Base-by-base conservation (phyloP, 208 protist genomes). In the Acanthamoeba castellanii region DNA sequence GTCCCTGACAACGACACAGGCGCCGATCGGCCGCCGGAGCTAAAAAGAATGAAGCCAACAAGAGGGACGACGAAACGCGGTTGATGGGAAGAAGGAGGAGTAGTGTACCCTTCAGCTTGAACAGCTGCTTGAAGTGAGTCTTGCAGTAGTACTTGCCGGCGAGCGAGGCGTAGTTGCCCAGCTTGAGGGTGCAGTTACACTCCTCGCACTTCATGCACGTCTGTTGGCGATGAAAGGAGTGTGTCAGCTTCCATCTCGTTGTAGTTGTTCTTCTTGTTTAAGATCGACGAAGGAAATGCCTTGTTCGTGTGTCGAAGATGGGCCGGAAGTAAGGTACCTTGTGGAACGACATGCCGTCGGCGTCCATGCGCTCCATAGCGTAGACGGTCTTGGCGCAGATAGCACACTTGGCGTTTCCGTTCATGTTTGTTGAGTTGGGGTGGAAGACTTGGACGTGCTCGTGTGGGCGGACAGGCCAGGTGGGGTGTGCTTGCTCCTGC, bases 121-220 rank as follows among this genome's bases (percentile, higher is more conserved):
- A 89, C 50, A 89, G 55, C 82, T 89, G 82, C 55, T 89, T 89
- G 82, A 66, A 89, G 82, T 89, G 82, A 1, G 82, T 59, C 55
- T 89, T 89, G 50, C 82, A 89, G 20, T 89, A 89, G 82, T 89
- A 89, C 55, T 94, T 84, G 70, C 96, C 95, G n/a, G 90, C 84
- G 74, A 97, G 84, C 34, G 95, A 96, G 25, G 96, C 96, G 68
- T 97, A 97, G 88, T 85, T 97, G 47, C 96, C 96, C 32, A 95
- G 76, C 27, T 50, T 93, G 6, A 97, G 68, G 37, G 95, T 96
- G 68, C 94, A 88, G 70, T 96, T 96, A 50, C 96, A 97, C n/a
- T 96, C 85, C 20, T 68, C 66, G 47, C 96, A 97, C 78, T 95
- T 94, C 42, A 97, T 87, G 42, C 96, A 97, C 18, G 94, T 89